phyloP scores from a whole-genome alignment of 345 rosid species.

The Citrus cavaleriei region DNA sequence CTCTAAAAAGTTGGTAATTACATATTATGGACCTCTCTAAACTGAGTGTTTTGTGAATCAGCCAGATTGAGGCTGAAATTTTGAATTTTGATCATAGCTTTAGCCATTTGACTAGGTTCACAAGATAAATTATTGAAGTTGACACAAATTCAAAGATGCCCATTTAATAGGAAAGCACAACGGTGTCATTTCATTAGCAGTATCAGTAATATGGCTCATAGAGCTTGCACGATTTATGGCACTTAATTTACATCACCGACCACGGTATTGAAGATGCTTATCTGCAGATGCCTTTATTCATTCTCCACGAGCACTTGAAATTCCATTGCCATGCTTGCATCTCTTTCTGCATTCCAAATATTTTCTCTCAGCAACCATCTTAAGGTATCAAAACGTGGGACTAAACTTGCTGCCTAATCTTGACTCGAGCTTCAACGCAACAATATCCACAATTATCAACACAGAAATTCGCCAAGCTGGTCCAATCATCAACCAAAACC shows the following conservation, averaged over 20 bases:
- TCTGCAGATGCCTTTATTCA: slow-evolving; percentile 23
- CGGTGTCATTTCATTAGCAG: neutral
- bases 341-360: slow-evolving; percentile 14
- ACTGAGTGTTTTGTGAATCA: slow-evolving; percentile 17
- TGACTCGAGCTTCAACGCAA: neutral
- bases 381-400: slow-evolving; percentile 16
- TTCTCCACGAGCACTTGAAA: slow-evolving; percentile 20
- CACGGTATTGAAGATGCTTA: slow-evolving; percentile 25
- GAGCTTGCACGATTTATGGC: neutral
- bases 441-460: neutral
- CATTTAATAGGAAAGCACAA: neutral
- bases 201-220: neutral
- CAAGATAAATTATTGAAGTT: neutral
- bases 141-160: slow-evolving; percentile 2
- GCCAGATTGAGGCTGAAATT: neutral
- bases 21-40: neutral
- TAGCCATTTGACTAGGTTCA: neutral
- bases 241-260: slow-evolving; percentile 2
- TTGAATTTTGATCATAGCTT: neutral
- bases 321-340: slow-evolving; percentile 4
- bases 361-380: slow-evolving; percentile 17
- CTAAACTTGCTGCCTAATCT: neutral
- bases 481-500: neutral
- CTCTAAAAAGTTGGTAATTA: neutral
- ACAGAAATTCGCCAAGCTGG: neutral